Base-by-base conservation (phyloP, 352 stramenopile genomes). In the Phytophthora syringae region DNA sequence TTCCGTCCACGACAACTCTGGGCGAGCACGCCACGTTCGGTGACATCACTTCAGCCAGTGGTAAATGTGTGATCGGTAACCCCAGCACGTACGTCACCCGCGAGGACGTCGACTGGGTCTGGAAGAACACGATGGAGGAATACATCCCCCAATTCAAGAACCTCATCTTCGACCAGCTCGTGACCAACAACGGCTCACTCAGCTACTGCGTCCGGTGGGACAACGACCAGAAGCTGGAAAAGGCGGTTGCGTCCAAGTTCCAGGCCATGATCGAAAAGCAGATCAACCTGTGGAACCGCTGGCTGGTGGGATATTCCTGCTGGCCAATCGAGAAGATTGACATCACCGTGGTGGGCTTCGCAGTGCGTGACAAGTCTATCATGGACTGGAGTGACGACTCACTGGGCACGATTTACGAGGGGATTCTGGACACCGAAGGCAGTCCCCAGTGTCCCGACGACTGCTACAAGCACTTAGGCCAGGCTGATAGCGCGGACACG, bases 381-480 rank as follows among this genome's bases (percentile, higher is more conserved):
- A 64, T 83, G 54, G 71, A 76, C 49, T 83, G 71, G 74, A 74
- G 36, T 11, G 71, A 79, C 9, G 49, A 74, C 49, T 79, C 74
- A 12, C 65, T 81, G 4, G 65, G 69, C 12, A 72, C 28, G 42
- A 80, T 80, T 30, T 75, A 80, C 64, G 61, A 66, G 25, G 66
- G 63, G 0, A 51, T 75, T 21, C n/a, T 80, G 16, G 72, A 77
- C 22, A 2, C 3, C 12, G 72, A 64, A 37, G 72, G 69, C 13
- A 70, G 63, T 27, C 68, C 69, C 4, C 60, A 65, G 44, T 77
- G 72, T n/a, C 68, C 72, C 5, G 64, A 74, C 11, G 64, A 66
- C 13, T 80, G 68, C 60, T 80, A 77, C 64, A 80, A 77, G 61
- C 69, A 80, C 56, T 43, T 45, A 44, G 39, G 47, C 25, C 65